Base-by-base conservation (phyloP, 805 yeast genomes). In the Spathaspora arborariae region DNA sequence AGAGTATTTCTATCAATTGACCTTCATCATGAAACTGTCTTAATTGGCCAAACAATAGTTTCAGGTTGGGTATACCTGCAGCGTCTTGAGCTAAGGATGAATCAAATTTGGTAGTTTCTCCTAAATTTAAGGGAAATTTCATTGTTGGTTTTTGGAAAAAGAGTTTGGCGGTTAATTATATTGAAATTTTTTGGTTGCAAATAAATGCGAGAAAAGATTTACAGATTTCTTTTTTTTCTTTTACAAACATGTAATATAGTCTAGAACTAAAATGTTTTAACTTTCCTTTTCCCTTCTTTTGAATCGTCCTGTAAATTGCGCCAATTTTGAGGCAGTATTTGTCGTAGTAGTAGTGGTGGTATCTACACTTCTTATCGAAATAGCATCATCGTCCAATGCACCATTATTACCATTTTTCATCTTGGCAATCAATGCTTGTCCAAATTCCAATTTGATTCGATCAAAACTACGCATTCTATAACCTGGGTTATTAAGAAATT, bases 371-470 rank as follows among this genome's bases (percentile, higher is more conserved):
- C 44, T 44, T 7, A 45, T 43, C 4, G 54, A 47, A 1, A 50
- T 34, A 18, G 47, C 44, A 15, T 30, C 36, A 22, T 45, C 46
- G n/a, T 45, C 48, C 4, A 19, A 16, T 11, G 20, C 20, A 19
- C 22, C 26, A 35, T 11, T 42, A 2, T 46, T 43, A 21, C 51
- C 57, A 3, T 49, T 51, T 11, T 13, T 36, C 59, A 82, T 60
- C 61, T 86, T 89, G 18, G 76, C 72, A 11, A 88, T 67, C 52
- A 88, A 65, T 22, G 64, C 60, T 44, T 77, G 60, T 2, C 96
- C 96, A 49, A 80, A 83, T 47, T 85, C 92, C 2, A 82, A 84
- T 54, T 79, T 80, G 41, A 92, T 76, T 46, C 91, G 78, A 51
- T 86, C 88, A 58, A 81, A 91, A 51, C 82, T 80, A 42, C 75